Base-by-base conservation (phyloP, 2,329 filamentous ascomycete species). In the Ploettnerulaceae sp. region DNA sequence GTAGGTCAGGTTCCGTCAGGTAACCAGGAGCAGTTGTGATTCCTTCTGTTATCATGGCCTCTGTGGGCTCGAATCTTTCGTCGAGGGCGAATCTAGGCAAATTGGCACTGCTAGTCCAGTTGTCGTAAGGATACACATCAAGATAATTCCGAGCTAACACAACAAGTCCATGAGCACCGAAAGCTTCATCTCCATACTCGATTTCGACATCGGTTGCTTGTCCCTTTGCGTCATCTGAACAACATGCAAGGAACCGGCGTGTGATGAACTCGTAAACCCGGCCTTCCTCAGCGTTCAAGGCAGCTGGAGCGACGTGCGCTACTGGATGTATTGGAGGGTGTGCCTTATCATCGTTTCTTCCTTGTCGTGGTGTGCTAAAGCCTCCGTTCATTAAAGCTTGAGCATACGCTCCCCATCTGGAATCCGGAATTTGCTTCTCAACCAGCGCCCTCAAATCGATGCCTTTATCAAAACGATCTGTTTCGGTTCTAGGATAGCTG, bases 241-340 rank as follows among this genome's bases (percentile, higher is more conserved):
- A 98, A 65, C 91, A 97, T 4, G 91, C 93, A 17, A 98, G 76
- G 64, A 98, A 98, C 1, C 91, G 83, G 1, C 93, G 83, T 17
- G 86, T 83, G 7, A 98, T 83, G 57, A 97, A 95, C 64, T 97
- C 91, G 63, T 97, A 96, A 2, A 98, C 77, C 18, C 81, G 82
- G 42, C 76, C 79, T 62, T 95, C 88, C 42, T 84, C 74, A 1
- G 80, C 73, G 45, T 73, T 79, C 17, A 89, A 77, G 0, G 72
- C 71, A 32, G 38, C 41, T 0, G 82, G 76, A 1, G 77, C 76
- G 5, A 84, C 88, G 62, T 87, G 94, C n/a, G 86, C 86, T 49
- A 98, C 85, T 0, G 93, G 93, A 59, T 98, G 93, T 49, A 98
- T 98, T 0, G 93, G 93, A 20, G 93, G 93, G 68, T 98, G 93